Evolutionary conservation across 306 rosid genomes (phyloP).

Genomic region (Cajanus cajan): DNA sequence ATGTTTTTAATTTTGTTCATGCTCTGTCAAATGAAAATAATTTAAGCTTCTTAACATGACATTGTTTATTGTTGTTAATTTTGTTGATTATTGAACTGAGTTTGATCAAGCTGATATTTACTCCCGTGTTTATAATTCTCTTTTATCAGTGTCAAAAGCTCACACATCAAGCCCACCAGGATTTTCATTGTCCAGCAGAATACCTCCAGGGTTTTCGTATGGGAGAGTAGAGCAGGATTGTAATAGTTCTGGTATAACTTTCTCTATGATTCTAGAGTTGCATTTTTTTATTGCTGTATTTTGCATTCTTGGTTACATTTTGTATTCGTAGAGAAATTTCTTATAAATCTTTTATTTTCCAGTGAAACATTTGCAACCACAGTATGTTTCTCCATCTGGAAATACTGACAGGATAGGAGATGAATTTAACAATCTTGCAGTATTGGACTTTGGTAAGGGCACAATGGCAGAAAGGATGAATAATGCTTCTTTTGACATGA

Average conservation of each 20-base stretch:
- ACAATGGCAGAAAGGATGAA: constrained; percentile 31
- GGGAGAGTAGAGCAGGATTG: constrained; percentile 35
- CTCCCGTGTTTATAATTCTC: constrained; percentile 8
- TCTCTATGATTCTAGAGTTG: constrained; percentile 11
- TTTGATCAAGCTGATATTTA: constrained; percentile 24
- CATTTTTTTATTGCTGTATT: not conserved
- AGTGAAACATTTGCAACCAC: constrained; percentile 38
- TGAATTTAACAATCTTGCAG: constrained; percentile 30
- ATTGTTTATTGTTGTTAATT: not conserved
- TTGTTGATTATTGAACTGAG: not conserved
- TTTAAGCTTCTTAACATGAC: not conserved
- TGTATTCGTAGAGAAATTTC: not conserved
- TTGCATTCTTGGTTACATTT: constrained; percentile 4
- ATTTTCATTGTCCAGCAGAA: constrained; percentile 42
- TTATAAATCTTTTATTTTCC: constrained; percentile 19
- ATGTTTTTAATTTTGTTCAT: not conserved
- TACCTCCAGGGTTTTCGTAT: constrained; percentile 50
- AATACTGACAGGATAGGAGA: constrained; percentile 32
- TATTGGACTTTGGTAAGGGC: constrained; percentile 29
- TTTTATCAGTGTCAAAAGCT: constrained; percentile 37
- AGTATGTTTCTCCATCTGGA: constrained; percentile 36
- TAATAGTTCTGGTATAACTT: constrained; percentile 38
- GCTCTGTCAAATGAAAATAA: not conserved
- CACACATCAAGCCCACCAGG: constrained; percentile 48
- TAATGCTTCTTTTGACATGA: constrained; percentile 33